Evolutionary conservation across 2,329 filamentous ascomycete genomes (phyloP).

Genomic region (Pseudocercospora ulei): DNA sequence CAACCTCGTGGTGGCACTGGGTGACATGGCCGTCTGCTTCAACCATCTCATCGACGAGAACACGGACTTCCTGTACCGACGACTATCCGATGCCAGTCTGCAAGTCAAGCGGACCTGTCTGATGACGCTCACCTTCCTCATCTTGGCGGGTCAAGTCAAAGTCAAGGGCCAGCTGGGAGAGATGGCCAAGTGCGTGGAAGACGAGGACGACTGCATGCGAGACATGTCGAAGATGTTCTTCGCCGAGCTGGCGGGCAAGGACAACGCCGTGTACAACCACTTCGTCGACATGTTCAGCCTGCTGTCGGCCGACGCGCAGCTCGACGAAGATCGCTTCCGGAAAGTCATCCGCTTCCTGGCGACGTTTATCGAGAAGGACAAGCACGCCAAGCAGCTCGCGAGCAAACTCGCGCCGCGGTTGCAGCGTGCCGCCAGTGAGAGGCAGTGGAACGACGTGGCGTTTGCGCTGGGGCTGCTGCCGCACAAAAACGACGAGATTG

Average conservation of each 20-base stretch:
- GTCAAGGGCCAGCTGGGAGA: constrained; percentile 97
- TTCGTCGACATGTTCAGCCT: constrained; percentile 99
- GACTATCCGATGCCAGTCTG: constrained; percentile 76
- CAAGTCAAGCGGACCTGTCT: constrained; percentile 94
- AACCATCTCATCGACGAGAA: constrained; percentile 99
- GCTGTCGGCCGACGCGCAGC: constrained; percentile 65
- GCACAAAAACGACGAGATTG: constrained; percentile 87
- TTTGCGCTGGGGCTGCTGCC: constrained; percentile 81
- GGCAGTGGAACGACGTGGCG: constrained; percentile 95
- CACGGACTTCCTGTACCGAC: constrained; percentile 91
- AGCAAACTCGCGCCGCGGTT: constrained; percentile 85
- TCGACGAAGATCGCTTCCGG: constrained; percentile 78
- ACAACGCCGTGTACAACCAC: constrained; percentile 98
- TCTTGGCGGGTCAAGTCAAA: constrained; percentile 94
- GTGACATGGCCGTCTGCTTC: constrained; percentile 99
- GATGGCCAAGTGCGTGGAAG: constrained; percentile 98
- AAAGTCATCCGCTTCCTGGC: constrained; percentile 86
- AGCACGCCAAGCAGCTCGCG: constrained; percentile 88
- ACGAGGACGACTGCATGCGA: constrained; percentile 86
- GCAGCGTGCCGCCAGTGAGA: constrained; percentile 74
- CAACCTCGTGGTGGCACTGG: constrained; percentile 91
- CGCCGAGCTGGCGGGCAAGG: constrained; percentile 90
- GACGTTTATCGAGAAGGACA: constrained; percentile 98
- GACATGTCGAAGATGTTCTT: constrained; percentile 98
- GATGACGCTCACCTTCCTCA: constrained; percentile 96